Percentiles rank a stretch among this genome's conserved stretches.
Conservation (phyloP, 257 asterid species). For the Fraxinus quadrangulata region DNA sequence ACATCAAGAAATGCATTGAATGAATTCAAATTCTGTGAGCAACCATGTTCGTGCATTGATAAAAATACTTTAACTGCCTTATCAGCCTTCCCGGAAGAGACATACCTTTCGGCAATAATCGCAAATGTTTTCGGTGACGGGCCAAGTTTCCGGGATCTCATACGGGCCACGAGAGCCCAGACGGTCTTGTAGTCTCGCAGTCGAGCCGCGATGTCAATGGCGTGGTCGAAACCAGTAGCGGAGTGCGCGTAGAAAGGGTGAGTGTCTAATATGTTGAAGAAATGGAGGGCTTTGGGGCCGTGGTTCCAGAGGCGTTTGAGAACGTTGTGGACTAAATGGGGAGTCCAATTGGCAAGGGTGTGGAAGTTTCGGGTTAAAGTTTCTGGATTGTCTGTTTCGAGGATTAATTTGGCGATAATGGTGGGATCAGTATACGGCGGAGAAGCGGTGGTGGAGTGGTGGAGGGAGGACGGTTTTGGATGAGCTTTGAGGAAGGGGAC, state of each 20-base stretch:
- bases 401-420: conserved; percentile 48
- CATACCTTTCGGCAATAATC: conserved; percentile 77
- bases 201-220: conserved; percentile 79
- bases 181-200: conserved; percentile 65
- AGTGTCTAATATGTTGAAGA: conserved; percentile 61
- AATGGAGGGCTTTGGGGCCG: conserved; percentile 93
- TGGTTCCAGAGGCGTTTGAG: conserved; percentile 95
- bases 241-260: conserved; percentile 71
- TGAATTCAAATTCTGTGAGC: conserved; percentile 74
- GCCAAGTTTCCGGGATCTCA: conserved; percentile 65
- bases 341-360: conserved; percentile 54
- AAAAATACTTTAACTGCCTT: conserved; percentile 77
- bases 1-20: conserved; percentile 80
- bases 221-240: conserved; percentile 61
- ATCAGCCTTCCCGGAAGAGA: conserved; percentile 80
- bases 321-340: conserved; percentile 56
- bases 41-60: conserved; percentile 88
- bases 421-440: conserved; percentile 38
- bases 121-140: conserved; percentile 80
- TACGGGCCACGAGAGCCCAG: conserved; percentile 66
- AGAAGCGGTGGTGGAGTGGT: conserved; percentile 24
- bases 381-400: conserved; percentile 44
- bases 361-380: conserved; percentile 42
- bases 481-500: conserved; percentile 16
- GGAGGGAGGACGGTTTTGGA: conserved; percentile 25